Evolutionary conservation across 306 rosid genomes (phyloP).

Genomic region (Vachellia pachyceras): DNA sequence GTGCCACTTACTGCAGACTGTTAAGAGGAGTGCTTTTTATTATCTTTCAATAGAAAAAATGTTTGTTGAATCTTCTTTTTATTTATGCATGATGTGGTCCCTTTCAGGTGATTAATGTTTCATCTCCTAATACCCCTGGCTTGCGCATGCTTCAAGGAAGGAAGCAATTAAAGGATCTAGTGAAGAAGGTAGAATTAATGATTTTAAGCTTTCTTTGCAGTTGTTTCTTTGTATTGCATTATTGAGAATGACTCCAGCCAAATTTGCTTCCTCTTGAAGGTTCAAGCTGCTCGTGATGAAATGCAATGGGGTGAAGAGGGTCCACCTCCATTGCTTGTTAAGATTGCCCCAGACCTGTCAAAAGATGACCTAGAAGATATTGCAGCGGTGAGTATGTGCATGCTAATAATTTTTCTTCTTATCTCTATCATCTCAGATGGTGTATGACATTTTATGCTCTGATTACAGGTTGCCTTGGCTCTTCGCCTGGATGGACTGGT

Average conservation of each 20-base stretch:
- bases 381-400: conserved; percentile 77
- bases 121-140: conserved; percentile 99
- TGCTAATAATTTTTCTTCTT: conserved; percentile 17
- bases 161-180: conserved; percentile 94
- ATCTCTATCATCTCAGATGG: conserved; percentile 29
- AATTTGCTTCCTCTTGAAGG: conserved; percentile 54
- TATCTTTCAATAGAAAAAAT: not conserved
- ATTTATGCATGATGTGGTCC: conserved; percentile 14
- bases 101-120: conserved; percentile 91
- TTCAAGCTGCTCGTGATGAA: conserved; percentile 98
- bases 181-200: conserved; percentile 76
- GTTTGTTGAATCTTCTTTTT: conserved; percentile 3
- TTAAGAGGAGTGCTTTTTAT: conserved; percentile 17
- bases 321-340: conserved; percentile 96
- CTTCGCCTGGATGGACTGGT: conserved; percentile 98
- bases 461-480: conserved; percentile 78
- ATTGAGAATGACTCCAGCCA: conserved; percentile 40
- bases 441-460: conserved; percentile 44
- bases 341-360: conserved; percentile 98
- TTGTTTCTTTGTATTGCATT: conserved; percentile 33
- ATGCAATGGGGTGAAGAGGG: conserved; percentile 99
- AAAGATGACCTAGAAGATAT: conserved; percentile 98
- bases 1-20: conserved; percentile 10
- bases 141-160: conserved; percentile 98
- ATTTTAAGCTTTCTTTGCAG: conserved; percentile 30